A percentile compares a stretch with the other conserved stretches of the same genome.
Evolutionary conservation across 306 rosid genomes (phyloP).

Genomic region (Gastrolobium bilobum): DNA sequence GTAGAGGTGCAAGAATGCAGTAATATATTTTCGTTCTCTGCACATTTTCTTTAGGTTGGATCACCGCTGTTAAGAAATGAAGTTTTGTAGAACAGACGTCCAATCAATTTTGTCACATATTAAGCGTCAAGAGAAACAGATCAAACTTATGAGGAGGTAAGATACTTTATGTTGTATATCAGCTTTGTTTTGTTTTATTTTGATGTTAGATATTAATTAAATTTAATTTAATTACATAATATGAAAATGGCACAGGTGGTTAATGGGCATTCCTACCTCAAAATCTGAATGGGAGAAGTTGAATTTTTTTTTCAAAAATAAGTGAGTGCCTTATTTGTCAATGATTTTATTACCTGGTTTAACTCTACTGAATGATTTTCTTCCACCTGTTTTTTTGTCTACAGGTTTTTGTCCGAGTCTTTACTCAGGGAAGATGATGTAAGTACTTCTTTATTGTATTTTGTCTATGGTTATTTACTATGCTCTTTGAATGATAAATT

Average conservation of each 20-base stretch:
- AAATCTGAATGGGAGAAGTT: conserved; percentile 48
- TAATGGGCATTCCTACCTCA: conserved; percentile 65
- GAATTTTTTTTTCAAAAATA: conserved; percentile 53
- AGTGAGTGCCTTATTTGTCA: conserved; percentile 42
- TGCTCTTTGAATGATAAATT: conserved; percentile 41
- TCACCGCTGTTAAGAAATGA: conserved; percentile 20
- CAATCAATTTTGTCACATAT: conserved; percentile 46
- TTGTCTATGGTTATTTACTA: background rate
- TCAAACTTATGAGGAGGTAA: conserved; percentile 72
- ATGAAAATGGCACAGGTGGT: conserved; percentile 66
- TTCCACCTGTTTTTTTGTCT: background rate
- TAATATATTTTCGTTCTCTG: background rate
- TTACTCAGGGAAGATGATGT: conserved; percentile 86
- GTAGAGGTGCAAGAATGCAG: background rate
- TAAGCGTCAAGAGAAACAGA: conserved; percentile 61
- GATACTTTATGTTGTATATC: background rate
- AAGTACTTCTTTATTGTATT: conserved; percentile 48
- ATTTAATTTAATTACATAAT: background rate
- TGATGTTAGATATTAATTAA: background rate
- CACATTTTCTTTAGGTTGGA: conserved; percentile 11
- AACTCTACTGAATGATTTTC: background rate
- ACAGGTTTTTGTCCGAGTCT: conserved; percentile 69
- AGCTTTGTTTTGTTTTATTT: background rate
- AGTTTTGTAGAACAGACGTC: conserved; percentile 56
- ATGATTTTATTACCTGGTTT: conserved; percentile 30